Base-by-base conservation (phyloP, 805 yeast genomes). In the Teunomyces funiuensis region DNA sequence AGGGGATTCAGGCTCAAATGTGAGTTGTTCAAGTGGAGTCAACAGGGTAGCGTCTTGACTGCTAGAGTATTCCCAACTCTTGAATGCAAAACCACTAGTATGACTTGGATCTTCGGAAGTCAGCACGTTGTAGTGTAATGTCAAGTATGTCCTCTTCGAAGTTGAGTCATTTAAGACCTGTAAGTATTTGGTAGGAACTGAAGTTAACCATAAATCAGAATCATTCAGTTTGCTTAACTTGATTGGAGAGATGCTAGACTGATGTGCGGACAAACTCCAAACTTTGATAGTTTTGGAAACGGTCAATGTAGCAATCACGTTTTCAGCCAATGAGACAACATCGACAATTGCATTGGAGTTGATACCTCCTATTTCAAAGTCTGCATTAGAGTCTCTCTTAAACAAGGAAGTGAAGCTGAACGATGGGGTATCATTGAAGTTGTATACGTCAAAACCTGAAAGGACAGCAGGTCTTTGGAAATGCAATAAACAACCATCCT, bases 401-500 rank as follows among this genome's bases (percentile, higher is more conserved):
- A 61, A 41, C 9, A 47, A 18, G 4, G 60, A 54, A 7, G 50
- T 54, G 28, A 65, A 53, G 41, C 54, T 54, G 52, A 52, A 60
- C 60, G 52, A 71, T 51, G 64, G 45, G 4, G 54, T 33, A 31
- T 83, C 89, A 43, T 72, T 75, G 58, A 84, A 85, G 20, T 79
- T 61, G 33, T 57, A 60, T 7, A 76, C 77, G 42, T 65, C 77
- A 30, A 66, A 58, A 17, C 61, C 66, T 3, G 46, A 49, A 20
- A 70, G 57, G 8, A 41, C 33, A 10, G 19, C n/a, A 0, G 49
- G 29, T 49, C 80, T 65, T 26, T 53, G 51, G 43, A 85, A 66
- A 33, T 80, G 82, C 37, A 88, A 62, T 30, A 89, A 58, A 1
- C 90, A 88, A 18, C 97, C 97, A 62, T 90, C 95, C 33, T 73